Base-by-base conservation (phyloP, 768 basidiomycete species). In the Amanita inopinata region DNA sequence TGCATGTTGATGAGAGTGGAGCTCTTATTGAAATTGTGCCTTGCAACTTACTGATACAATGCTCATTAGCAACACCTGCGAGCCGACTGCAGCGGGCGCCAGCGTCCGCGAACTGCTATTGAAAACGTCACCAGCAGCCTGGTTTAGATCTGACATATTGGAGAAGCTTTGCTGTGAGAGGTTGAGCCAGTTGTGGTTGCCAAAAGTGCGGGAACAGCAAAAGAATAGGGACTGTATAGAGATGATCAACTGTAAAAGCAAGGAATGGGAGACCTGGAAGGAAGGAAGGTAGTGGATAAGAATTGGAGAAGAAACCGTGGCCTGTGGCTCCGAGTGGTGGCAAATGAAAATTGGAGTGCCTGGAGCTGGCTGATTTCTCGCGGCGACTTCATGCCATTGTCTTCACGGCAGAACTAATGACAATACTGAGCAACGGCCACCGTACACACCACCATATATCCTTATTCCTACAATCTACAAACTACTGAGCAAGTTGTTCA, bases 61-160 rank as follows among this genome's bases (percentile, higher is more conserved):
- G 49, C 67, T 67, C 86, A 88, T 88, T 32, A 87, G 67, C 31
- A 67, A 69, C 33, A 84, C 77, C 59, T 89, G 86, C n/a, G 76
- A 77, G 48, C 72, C 81, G 20, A 89, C 86, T 42, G 86, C 84
- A 46, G 72, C 70, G 62, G 86, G 85, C 70, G 76, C 78, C 73
- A 83, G 78, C 70, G 79, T 71, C 73, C 83, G 64, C 28, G 69
- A 63, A 46, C 66, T 67, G 36, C 64, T 59, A 40, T 55, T 60
- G 49, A 72, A 60, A 46, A 74, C 53, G 12, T 67, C 40, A 39
- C 61, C 60, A 38, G 66, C 64, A 51, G 61, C 57, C 45, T 62
- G 55, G 28, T 52, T 50, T 38, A 69, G 58, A 40, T 55, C 55
- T 43, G 63, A 58, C 64, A 66, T 67, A 49, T 46, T 47, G 39